phyloP scores from a whole-genome alignment of 2,329 filamentous ascomycete genomes.

The Xylariaceae sp. region DNA sequence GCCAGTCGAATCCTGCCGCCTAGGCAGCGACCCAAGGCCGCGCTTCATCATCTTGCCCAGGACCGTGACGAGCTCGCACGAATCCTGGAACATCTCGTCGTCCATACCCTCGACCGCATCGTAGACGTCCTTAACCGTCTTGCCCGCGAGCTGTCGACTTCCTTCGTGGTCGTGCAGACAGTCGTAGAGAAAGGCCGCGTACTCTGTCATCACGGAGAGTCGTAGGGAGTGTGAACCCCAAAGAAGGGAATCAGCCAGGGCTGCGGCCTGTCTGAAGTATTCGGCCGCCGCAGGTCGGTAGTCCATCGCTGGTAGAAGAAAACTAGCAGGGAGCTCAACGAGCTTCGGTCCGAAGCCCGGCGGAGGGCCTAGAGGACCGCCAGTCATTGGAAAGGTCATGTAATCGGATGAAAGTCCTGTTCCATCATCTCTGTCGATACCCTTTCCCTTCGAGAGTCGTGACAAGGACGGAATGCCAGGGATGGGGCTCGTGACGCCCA shows the following conservation, averaged over 20 bases:
- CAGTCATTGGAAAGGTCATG: slow-evolving; percentile 48
- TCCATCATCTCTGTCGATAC: slow-evolving; percentile 41
- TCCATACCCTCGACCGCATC: slow-evolving; percentile 88
- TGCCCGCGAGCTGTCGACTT: slow-evolving; percentile 70
- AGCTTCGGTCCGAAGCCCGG: slow-evolving; percentile 46
- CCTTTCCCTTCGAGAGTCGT: slow-evolving; percentile 45
- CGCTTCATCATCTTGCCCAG: slow-evolving; percentile 86
- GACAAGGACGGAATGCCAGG: slow-evolving; percentile 18
- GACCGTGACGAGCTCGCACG: slow-evolving; percentile 79
- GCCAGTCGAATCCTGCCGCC: too few species aligned
- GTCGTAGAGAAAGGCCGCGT: slow-evolving; percentile 88
- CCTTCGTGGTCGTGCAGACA: slow-evolving; percentile 77
- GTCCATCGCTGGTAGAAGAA: slow-evolving; percentile 72
- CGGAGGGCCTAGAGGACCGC: slow-evolving; percentile 53
- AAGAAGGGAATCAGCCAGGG: slow-evolving; percentile 68
- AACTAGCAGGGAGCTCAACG: slow-evolving; percentile 54
- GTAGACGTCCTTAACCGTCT: slow-evolving; percentile 85
- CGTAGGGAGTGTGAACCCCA: slow-evolving; percentile 87
- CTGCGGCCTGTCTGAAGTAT: slow-evolving; percentile 73
- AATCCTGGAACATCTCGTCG: slow-evolving; percentile 91
- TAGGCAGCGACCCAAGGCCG: slow-evolving; percentile 42
- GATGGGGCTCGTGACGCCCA: slow-evolving; percentile 46
- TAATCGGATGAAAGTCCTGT: slow-evolving; percentile 37
- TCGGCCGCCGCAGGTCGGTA: slow-evolving; percentile 77
- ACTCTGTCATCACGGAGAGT: slow-evolving; percentile 85